A percentile compares a stretch with the other conserved stretches of the same genome.
phyloP scores from a whole-genome alignment of 345 rosid genomes.

The Eucalyptus decipiens region DNA sequence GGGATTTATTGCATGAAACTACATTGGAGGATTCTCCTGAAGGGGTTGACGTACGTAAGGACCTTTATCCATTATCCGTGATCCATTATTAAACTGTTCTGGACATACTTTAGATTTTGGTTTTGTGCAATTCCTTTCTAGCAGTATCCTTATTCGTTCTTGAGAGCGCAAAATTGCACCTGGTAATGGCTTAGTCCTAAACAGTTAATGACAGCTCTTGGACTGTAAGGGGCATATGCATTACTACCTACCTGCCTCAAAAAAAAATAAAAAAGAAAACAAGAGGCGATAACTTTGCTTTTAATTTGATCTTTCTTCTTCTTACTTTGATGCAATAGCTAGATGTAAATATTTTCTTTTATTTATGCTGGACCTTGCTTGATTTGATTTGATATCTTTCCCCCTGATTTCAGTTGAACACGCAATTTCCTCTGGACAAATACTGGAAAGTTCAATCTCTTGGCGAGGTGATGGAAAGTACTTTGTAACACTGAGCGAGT shows the following conservation, averaged over 20 bases:
- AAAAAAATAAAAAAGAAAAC: background rate
- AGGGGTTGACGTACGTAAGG: conserved; percentile 78
- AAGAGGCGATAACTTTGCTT: background rate
- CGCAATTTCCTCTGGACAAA: conserved; percentile 6
- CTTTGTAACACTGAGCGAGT: conserved; percentile 49
- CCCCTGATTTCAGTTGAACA: background rate
- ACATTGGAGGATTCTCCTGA: conserved; percentile 44
- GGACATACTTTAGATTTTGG: background rate
- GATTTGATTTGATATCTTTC: background rate
- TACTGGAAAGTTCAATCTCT: conserved; percentile 38
- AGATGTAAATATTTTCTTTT: background rate
- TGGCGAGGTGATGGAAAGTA: conserved; percentile 98
- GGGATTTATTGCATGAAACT: conserved; percentile 86
- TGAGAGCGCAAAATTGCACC: background rate
- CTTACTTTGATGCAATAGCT: background rate
- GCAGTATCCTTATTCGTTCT: background rate
- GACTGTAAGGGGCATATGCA: background rate
- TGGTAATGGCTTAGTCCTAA: background rate
- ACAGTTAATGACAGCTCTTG: background rate
- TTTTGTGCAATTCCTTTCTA: background rate
- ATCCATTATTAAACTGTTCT: background rate
- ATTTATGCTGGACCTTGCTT: background rate
- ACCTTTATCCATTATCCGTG: conserved; percentile 22
- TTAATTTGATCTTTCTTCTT: background rate
- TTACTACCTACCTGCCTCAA: background rate